Evolutionary conservation across 768 basidiomycete genomes (phyloP), one percentile per base, ranked within the genome.

Genomic region (Coprinellus micaceus): DNA sequence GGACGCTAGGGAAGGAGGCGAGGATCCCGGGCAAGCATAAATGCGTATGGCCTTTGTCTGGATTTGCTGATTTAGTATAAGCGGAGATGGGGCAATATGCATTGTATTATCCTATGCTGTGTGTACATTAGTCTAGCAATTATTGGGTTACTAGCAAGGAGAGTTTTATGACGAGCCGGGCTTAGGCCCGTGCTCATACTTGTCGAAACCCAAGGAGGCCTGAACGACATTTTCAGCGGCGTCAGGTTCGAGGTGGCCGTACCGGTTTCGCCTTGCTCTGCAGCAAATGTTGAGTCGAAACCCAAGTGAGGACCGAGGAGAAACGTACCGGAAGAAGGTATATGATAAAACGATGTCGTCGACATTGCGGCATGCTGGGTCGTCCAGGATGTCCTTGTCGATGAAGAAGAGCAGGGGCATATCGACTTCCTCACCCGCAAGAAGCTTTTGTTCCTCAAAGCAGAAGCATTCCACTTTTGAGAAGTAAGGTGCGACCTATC

Each of bases 401-500:
- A 99, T 96, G 77, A 99, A 99, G 76, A 99, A 99, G 54, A 99
- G 82, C 19, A 99, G 80, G 2, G 97, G 97, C 82, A 99, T 92
- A 71, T 99, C 97, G 30, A 99, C 90, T 72, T 98, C 94, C 74
- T 99, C 97, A 26, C 89, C 88, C 0, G 95, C 94, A 24, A 97
- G 77, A 10, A 99, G 82, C 63, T 87, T 90, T 71, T 99, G 97
- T 68, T 99, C 97, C 69, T 99, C 97, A 63, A 99, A 99, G 72
- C 97, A 99, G 77, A 99, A 99, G 63, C 97, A 99, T 70, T 99
- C 97, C 12, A 99, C 94, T 75, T 99, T 99, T 50, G 95, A 94
- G 67, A 99, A 99, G 71, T 98, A 98, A 0, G 96, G 94, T 9
- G 97, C 97, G 62, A 98, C 82, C 96, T 98, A 65, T 19, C 52